Evolutionary conservation across 495 filamentous ascomycete species (phyloP).

Genomic region (Evansstolkia leycettana): DNA sequence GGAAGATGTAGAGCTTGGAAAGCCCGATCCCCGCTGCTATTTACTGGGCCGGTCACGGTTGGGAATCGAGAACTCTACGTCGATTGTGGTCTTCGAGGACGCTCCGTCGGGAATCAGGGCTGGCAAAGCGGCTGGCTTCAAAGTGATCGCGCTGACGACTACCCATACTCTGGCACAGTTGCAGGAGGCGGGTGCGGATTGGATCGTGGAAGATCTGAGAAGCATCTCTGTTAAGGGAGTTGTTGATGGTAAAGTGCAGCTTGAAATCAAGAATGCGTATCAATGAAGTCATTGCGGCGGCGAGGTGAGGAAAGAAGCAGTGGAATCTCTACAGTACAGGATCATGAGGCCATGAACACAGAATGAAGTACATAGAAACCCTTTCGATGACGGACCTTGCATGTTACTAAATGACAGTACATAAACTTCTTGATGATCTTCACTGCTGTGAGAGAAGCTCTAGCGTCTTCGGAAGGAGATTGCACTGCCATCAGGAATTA

Average conservation of each 20-base stretch:
- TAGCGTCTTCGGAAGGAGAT: too few relatives aligned
- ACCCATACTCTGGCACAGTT: slow-evolving; percentile 68
- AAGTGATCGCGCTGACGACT: slow-evolving; percentile 77
- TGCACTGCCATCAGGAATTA: too few relatives aligned
- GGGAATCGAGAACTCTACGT: slow-evolving; percentile 36
- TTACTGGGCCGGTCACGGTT: slow-evolving; percentile 54
- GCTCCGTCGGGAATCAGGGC: slow-evolving; percentile 82
- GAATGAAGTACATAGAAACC: too few relatives aligned
- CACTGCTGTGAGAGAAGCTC: too few relatives aligned
- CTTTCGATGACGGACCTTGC: slow-evolving; percentile 1
- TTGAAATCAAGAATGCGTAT: slow-evolving; percentile 38
- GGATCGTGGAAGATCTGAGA: slow-evolving; percentile 70
- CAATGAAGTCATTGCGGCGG: slow-evolving; percentile 12
- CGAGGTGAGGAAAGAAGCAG: neutral
- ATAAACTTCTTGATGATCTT: too few relatives aligned
- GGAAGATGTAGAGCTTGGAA: slow-evolving; percentile 75
- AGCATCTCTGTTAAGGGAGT: slow-evolving; percentile 49
- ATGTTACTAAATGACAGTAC: slow-evolving; percentile 3
- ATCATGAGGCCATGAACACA: too few relatives aligned
- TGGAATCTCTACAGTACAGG: neutral
- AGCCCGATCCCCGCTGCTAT: slow-evolving; percentile 81
- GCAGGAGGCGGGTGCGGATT: slow-evolving; percentile 64
- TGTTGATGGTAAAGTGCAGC: slow-evolving; percentile 39
- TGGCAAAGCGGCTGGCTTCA: slow-evolving; percentile 82
- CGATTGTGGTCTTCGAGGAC: slow-evolving; percentile 80